These are phyloP conservation scores for Taphrina deformans DNA, from an alignment of 1,139 yeast species.

Conservation along the genomic window DNA sequence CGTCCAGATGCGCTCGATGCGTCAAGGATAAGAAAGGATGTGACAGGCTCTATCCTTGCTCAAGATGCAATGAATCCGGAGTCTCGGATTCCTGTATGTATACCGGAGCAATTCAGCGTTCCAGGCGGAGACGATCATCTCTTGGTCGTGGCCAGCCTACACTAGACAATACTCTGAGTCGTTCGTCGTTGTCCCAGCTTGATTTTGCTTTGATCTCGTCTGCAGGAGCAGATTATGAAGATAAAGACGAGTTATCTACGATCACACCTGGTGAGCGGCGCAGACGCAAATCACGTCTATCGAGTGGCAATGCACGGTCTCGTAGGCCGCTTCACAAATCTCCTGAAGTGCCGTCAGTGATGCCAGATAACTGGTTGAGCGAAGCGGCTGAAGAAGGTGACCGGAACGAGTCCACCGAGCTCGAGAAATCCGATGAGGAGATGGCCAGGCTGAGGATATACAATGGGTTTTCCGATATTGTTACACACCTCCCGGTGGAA, in stretches of 20 bases:
- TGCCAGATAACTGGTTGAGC: conserved; percentile 15
- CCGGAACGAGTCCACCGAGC: conserved; percentile 2
- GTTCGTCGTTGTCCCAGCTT: neutral
- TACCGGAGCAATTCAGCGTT: neutral
- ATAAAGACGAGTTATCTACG: neutral
- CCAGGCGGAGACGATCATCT: neutral
- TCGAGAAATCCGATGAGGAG: conserved; percentile 19
- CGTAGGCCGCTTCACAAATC: neutral
- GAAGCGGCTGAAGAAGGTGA: conserved; percentile 7
- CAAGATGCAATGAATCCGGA: neutral
- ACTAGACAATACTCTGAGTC: neutral
- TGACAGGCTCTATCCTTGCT: conserved; percentile 7
- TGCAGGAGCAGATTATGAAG: neutral
- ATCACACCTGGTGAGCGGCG: neutral
- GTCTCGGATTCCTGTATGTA: neutral
- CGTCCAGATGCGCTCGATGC: conserved; percentile 1
- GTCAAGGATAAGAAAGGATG: conserved; percentile 10
- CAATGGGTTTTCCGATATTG: conserved; percentile 9
- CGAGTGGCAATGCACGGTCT: neutral
- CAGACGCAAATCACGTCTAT: neutral
- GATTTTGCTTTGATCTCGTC: neutral
- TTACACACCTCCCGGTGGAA: conserved; percentile 28
- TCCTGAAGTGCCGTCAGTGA: neutral
- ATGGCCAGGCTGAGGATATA: neutral
- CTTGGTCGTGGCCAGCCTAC: neutral